Percentiles rank a stretch among this genome's conserved stretches.
Evolutionary conservation across 805 yeast species (phyloP).

Genomic region (Candida schatavii): DNA sequence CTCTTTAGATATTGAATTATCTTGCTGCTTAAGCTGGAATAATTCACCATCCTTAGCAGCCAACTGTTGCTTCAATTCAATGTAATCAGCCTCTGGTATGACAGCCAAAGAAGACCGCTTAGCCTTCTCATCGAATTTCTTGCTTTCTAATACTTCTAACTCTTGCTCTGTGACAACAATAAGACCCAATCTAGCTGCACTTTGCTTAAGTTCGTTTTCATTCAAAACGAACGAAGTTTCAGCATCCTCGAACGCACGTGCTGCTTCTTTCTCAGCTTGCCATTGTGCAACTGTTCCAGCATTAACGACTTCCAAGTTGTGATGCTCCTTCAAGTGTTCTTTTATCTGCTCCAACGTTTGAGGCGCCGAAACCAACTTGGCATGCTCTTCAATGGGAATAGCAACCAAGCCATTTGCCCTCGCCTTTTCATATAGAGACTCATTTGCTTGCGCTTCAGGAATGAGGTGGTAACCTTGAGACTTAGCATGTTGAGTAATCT

Average conservation of each 20-base stretch:
- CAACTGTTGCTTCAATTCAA: slow-evolving; percentile 21
- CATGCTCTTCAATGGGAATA: slow-evolving; percentile 8
- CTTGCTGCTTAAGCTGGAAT: slow-evolving; percentile 15
- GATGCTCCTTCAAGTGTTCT: slow-evolving; percentile 4
- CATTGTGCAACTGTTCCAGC: slow-evolving; percentile 13
- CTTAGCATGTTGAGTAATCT: slow-evolving; percentile 13
- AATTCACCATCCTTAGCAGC: slow-evolving; percentile 32
- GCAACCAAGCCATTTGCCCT: slow-evolving; percentile 12
- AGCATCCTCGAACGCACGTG: slow-evolving; percentile 22
- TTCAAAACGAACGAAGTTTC: slow-evolving; percentile 27
- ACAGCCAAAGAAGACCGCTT: slow-evolving; percentile 16
- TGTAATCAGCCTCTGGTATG: slow-evolving; percentile 26
- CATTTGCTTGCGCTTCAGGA: slow-evolving; percentile 7
- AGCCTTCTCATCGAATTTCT: slow-evolving; percentile 20
- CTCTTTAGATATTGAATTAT: slow-evolving; percentile 18
- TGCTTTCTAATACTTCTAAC: slow-evolving; percentile 14
- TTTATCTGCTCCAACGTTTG: slow-evolving; percentile 4
- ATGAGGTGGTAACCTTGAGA: slow-evolving; percentile 3
- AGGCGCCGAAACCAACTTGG: background rate
- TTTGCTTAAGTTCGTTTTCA: slow-evolving; percentile 22
- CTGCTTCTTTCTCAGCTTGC: slow-evolving; percentile 12
- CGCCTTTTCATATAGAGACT: slow-evolving; percentile 15
- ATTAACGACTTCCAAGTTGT: slow-evolving; percentile 8
- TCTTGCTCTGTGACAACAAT: slow-evolving; percentile 17
- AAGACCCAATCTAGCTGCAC: slow-evolving; percentile 26